phyloP scores from a whole-genome alignment of 2,329 filamentous ascomycete species.

The Camptophora hylomeconis region DNA sequence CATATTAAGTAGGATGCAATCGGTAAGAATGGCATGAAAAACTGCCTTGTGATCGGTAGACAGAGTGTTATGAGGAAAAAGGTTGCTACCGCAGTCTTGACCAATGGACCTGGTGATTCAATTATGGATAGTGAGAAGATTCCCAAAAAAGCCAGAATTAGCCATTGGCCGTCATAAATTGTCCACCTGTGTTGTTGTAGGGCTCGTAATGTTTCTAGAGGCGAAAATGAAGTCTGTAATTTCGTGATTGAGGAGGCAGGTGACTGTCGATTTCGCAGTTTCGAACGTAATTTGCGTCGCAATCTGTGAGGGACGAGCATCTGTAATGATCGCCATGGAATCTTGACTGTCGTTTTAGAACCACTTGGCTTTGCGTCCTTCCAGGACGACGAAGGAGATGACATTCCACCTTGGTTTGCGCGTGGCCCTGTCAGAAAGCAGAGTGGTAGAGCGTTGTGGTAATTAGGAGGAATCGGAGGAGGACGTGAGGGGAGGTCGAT shows the following conservation, averaged over 20 bases:
- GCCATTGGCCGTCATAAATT: constrained; percentile 72
- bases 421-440: too few species aligned
- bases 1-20: constrained; percentile 80
- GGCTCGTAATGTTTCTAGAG: constrained; percentile 61
- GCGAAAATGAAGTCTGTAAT: constrained; percentile 71
- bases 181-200: constrained; percentile 70
- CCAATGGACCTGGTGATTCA: constrained; percentile 60
- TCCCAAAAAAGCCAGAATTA: constrained; percentile 57
- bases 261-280: constrained; percentile 52
- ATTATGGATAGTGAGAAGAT: constrained; percentile 78
- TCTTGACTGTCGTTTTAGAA: constrained; percentile 33
- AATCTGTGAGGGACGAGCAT: constrained; percentile 48
- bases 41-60: constrained; percentile 76
- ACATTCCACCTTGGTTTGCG: too few species aligned
- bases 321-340: constrained; percentile 38
- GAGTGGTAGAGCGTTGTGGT: too few species aligned
- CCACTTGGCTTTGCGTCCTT: too few species aligned
- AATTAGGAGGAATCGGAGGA: too few species aligned
- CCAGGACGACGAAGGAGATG: too few species aligned
- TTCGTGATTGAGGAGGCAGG: constrained; percentile 60
- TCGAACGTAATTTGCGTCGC: constrained; percentile 55
- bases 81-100: constrained; percentile 61
- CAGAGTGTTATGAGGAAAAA: constrained; percentile 57
- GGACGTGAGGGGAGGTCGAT: too few species aligned
- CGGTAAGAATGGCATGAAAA: constrained; percentile 75